Evolutionary conservation across 495 filamentous ascomycete genomes (phyloP), one percentile per base, ranked within the genome.

Genomic region (Hypomontagnella submonticulosa): DNA sequence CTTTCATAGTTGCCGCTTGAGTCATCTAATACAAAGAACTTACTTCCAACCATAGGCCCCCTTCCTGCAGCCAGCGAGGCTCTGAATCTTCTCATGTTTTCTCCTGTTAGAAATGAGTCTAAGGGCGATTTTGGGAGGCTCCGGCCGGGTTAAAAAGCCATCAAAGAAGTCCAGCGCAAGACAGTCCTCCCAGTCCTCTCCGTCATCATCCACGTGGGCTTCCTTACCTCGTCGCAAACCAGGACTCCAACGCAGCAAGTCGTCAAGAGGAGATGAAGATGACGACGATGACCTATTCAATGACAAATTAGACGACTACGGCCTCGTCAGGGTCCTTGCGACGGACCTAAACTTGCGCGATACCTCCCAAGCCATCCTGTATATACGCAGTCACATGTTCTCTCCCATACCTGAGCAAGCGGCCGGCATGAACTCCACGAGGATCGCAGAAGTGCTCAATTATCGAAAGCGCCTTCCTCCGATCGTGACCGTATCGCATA

Each of bases 401-500:
- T 83, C 85, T 42, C 80, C 82, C 6, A 76, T 95, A 2, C 91
- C 91, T 4, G 78, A 84, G 16, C 71, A 71, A 19, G 79, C 80
- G 5, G 79, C 86, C 0, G 91, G 91, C 9, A 92, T 95, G 88
- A 89, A 88, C 69, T 90, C 88, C 36, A 87, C 82, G 1, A 84
- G 88, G 11, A 89, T 91, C 20, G 84, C 89, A 9, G 84, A 92
- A 66, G 81, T 90, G 1, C 80, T 94, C 44, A 89, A 89, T 61
- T 85, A 87, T 67, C 84, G 90, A 16, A 77, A 76, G 19, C 81
- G 78, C 10, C 72, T 96, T 30, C 92, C 92, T 30, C 88, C 88
- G 0, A 80, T 91, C 16, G 88, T 88, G 13, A 90, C 87, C 0
- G 79, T 90, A 4, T 82, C 88, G 19, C 91, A 96, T 77, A 71